These are phyloP conservation scores for Penicillium sp. DNA, from an alignment of 2,329 filamentous ascomycete genomes.

Conservation along the genomic window DNA sequence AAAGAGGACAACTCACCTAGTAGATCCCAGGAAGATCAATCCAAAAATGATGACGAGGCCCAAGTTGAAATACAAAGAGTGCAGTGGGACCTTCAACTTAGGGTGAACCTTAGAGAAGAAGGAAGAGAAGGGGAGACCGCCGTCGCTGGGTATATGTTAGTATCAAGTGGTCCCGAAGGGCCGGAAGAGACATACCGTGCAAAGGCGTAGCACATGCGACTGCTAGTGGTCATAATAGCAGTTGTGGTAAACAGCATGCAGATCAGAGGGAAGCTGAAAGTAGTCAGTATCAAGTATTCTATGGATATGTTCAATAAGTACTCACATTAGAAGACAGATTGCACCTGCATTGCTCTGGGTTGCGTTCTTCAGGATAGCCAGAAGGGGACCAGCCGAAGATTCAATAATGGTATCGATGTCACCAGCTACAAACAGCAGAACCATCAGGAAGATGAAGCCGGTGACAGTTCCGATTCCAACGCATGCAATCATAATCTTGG, in stretches of 20 bases:
- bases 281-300: constrained; percentile 12
- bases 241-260: constrained; percentile 39
- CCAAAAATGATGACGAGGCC: constrained; percentile 69
- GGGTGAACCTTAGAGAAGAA: constrained; percentile 67
- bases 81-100: constrained; percentile 66
- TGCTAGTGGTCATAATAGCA: constrained; percentile 42
- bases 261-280: constrained; percentile 36
- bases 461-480: constrained; percentile 66
- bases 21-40: constrained; percentile 70
- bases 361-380: constrained; percentile 67
- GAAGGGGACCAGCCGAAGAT: constrained; percentile 61
- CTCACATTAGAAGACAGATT: constrained; percentile 65
- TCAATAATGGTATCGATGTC: constrained; percentile 61
- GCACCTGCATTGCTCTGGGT: constrained; percentile 65
- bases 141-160: constrained; percentile 52
- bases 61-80: constrained; percentile 66
- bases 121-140: constrained; percentile 66
- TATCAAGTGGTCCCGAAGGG: background rate
- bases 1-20: constrained; percentile 27
- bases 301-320: background rate
- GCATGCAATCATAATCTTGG: constrained; percentile 69
- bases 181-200: constrained; percentile 26
- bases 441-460: constrained; percentile 65
- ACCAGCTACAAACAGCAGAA: constrained; percentile 67
- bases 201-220: constrained; percentile 43